phyloP scores from a whole-genome alignment of 2,329 filamentous ascomycete genomes.

The Dothistroma septosporum region DNA sequence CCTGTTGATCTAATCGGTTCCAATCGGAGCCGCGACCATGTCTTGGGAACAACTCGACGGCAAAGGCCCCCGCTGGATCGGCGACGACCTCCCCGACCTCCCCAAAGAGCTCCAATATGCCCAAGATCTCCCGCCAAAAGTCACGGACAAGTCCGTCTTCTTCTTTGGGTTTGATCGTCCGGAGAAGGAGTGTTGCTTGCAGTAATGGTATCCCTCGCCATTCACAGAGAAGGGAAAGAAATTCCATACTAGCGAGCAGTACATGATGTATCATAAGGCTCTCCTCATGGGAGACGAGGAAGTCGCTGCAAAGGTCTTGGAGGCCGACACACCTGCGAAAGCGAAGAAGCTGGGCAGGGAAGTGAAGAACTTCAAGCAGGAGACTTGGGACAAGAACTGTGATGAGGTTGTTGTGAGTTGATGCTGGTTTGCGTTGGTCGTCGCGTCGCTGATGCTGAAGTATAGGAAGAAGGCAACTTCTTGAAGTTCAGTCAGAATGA shows the following conservation, averaged over 20 bases:
- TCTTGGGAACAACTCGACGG: conserved; percentile 13
- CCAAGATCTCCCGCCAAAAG: conserved; percentile 16
- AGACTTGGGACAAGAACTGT: conserved; percentile 28
- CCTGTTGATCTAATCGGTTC: neutral
- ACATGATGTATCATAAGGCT: conserved; percentile 39
- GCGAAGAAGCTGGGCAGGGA: conserved; percentile 32
- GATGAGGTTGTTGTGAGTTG: conserved; percentile 26
- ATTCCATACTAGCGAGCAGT: conserved; percentile 27
- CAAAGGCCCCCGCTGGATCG: conserved; percentile 19
- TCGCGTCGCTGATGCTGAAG: neutral
- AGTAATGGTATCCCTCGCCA: conserved; percentile 26
- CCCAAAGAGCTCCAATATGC: conserved; percentile 14
- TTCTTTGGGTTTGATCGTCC: conserved; percentile 24
- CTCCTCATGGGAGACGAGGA: conserved; percentile 31
- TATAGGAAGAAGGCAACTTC: conserved; percentile 30
- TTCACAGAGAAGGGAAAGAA: conserved; percentile 15
- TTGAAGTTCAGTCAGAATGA: conserved; percentile 35
- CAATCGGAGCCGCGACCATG: neutral
- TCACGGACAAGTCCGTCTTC: conserved; percentile 24
- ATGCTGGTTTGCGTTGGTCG: neutral
- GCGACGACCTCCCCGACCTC: conserved; percentile 15
- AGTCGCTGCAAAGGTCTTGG: conserved; percentile 29
- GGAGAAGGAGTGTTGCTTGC: conserved; percentile 21
- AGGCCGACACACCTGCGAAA: conserved; percentile 24
- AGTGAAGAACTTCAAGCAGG: conserved; percentile 33